A percentile compares a stretch with the other conserved stretches of the same genome.
Evolutionary conservation across 257 asterid species (phyloP).

Genomic region (Dorcoceras hygrometricum): DNA sequence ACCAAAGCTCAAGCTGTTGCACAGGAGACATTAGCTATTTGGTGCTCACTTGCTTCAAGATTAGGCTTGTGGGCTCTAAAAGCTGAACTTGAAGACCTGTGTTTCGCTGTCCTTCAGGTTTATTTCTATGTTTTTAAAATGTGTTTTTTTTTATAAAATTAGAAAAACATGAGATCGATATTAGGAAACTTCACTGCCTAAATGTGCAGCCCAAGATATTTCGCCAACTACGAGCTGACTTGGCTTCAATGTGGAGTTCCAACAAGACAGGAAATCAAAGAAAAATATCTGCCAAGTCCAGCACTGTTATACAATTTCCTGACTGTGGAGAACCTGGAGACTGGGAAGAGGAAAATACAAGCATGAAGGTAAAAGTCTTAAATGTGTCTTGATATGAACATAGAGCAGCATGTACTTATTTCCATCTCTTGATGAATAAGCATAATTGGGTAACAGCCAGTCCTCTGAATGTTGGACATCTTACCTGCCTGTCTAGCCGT

Average conservation of each 20-base stretch:
- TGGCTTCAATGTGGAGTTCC: conserved; percentile 88
- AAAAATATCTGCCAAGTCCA: conserved; percentile 50
- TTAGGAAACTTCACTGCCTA: conserved; percentile 18
- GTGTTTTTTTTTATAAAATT: conserved; percentile 18
- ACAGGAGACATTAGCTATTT: conserved; percentile 87
- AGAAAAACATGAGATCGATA: conserved; percentile 11
- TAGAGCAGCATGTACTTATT: not conserved
- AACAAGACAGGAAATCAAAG: conserved; percentile 54
- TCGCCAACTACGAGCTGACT: conserved; percentile 75
- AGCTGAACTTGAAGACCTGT: conserved; percentile 97
- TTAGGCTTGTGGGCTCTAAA: conserved; percentile 95
- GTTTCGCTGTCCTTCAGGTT: conserved; percentile 96
- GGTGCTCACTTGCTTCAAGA: conserved; percentile 99
- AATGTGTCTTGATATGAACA: conserved; percentile 11
- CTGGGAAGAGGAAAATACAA: conserved; percentile 50
- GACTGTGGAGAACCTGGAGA: conserved; percentile 51
- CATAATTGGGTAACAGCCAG: not conserved
- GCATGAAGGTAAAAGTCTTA: conserved; percentile 59
- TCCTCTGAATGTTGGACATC: not conserved
- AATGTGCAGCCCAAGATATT: conserved; percentile 74
- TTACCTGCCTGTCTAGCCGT: not conserved
- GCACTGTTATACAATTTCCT: conserved; percentile 32
- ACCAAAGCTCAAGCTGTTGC: conserved; percentile 95
- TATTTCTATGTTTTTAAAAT: conserved; percentile 18
- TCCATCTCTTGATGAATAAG: conserved; percentile 7